These are phyloP conservation scores for Lepidopterella palustris DNA, from an alignment of 495 filamentous ascomycete genomes.

Conservation along the genomic window DNA sequence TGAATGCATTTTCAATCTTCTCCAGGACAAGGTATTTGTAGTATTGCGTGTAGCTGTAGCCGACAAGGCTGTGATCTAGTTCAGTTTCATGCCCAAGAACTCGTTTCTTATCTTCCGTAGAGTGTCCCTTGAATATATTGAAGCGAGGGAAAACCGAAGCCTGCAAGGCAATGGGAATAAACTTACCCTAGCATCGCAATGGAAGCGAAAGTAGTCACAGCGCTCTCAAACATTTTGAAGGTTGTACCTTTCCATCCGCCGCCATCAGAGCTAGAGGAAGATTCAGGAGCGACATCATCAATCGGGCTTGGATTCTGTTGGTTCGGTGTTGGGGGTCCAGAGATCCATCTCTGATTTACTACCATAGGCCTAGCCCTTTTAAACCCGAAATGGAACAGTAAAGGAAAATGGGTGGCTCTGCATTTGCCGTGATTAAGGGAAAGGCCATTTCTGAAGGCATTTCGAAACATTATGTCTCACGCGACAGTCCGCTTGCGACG, in stretches of 20 bases:
- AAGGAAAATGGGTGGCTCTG: not conserved
- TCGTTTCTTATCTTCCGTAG: too few relatives aligned
- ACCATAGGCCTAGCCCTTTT: not conserved
- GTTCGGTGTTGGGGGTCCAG: conserved; percentile 20
- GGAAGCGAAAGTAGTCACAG: conserved; percentile 80
- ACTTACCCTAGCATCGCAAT: conserved; percentile 70
- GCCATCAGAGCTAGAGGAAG: not conserved
- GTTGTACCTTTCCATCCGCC: conserved; percentile 43
- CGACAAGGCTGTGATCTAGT: conserved; percentile 52
- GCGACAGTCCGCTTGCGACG: not conserved
- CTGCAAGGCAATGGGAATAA: not conserved
- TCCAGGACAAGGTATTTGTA: conserved; percentile 84
- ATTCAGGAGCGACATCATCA: conserved; percentile 22
- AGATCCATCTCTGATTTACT: not conserved
- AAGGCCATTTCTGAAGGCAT: not conserved
- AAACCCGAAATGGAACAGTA: not conserved
- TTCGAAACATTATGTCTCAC: not conserved
- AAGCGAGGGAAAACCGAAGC: not conserved
- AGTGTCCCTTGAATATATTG: too few relatives aligned
- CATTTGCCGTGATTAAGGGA: not conserved
- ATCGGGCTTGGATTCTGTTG: conserved; percentile 27
- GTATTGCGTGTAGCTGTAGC: conserved; percentile 74
- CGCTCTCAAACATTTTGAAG: conserved; percentile 80
- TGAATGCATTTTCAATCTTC: conserved; percentile 93
- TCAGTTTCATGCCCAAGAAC: conserved; percentile 6